Conservation (phyloP, 179 eudicot species). For the Corrigiola litoralis region DNA sequence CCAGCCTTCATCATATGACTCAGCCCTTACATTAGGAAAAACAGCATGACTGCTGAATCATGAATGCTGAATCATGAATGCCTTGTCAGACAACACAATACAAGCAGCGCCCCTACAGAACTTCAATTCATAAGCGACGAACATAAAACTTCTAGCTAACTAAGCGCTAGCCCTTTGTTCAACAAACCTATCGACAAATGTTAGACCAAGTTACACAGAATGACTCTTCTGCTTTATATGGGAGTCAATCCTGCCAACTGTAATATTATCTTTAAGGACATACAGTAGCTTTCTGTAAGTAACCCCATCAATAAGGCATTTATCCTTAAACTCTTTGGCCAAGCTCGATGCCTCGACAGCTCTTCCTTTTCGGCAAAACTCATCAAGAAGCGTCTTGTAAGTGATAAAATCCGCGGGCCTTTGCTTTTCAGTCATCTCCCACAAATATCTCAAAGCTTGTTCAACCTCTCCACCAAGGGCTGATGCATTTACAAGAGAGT, state of each 20-base stretch:
- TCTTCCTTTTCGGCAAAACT: conserved; percentile 45
- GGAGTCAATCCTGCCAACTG: conserved; percentile 11
- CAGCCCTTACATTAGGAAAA: too few relatives aligned
- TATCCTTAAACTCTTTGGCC: conserved; percentile 49
- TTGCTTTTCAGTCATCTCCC: conserved; percentile 61
- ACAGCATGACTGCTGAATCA: not conserved
- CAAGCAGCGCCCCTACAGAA: not conserved
- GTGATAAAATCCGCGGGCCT: conserved; percentile 58
- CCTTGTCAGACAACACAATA: not conserved
- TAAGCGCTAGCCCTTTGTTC: not conserved
- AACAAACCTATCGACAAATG: not conserved
- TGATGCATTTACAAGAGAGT: conserved; percentile 66
- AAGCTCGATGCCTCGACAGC: conserved; percentile 43
- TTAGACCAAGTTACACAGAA: not conserved
- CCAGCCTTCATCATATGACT: too few relatives aligned
- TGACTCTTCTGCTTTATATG: not conserved
- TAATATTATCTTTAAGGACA: conserved; percentile 37
- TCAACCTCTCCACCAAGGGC: conserved; percentile 75
- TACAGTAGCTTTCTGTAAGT: conserved; percentile 35
- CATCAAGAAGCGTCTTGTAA: conserved; percentile 60
- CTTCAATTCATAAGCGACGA: not conserved
- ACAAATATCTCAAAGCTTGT: conserved; percentile 47
- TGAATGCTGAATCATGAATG: not conserved
- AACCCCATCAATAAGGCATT: conserved; percentile 41
- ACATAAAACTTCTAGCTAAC: not conserved